Conservation (phyloP, 2,329 filamentous ascomycete species). For the Colletotrichum nymphaeae region DNA sequence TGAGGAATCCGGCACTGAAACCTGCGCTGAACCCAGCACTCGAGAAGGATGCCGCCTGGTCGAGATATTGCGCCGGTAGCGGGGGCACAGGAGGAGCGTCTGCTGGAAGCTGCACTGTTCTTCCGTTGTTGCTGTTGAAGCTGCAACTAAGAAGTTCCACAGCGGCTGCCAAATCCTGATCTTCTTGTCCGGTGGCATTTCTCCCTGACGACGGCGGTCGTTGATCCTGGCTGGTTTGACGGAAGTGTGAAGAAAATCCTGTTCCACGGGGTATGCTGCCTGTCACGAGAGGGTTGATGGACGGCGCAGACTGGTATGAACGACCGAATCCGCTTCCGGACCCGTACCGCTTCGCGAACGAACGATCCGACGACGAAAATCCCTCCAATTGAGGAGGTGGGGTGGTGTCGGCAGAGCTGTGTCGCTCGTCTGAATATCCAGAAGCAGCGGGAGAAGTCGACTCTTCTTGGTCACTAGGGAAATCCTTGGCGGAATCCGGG, state of each 20-base stretch:
- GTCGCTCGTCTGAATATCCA: slow-evolving; percentile 79
- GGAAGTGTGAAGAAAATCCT: slow-evolving; percentile 67
- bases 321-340: slow-evolving; percentile 72
- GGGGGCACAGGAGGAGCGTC: slow-evolving; percentile 91
- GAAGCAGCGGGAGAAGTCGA: slow-evolving; percentile 84
- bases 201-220: slow-evolving; percentile 80
- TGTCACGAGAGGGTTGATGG: slow-evolving; percentile 60
- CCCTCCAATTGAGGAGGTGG: slow-evolving; percentile 84
- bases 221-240: slow-evolving; percentile 80
- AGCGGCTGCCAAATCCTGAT: slow-evolving; percentile 88
- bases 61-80: slow-evolving; percentile 83
- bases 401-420: slow-evolving; percentile 92
- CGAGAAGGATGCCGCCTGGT: slow-evolving; percentile 67
- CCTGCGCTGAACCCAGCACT: slow-evolving; percentile 72
- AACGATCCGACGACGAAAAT: slow-evolving; percentile 63
- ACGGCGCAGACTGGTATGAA: slow-evolving; percentile 82
- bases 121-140: slow-evolving; percentile 80
- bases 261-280: slow-evolving; percentile 63
- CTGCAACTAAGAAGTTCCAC: slow-evolving; percentile 92
- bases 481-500: slow-evolving; percentile 74
- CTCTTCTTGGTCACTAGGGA: slow-evolving; percentile 79
- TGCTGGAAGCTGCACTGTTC: slow-evolving; percentile 69
- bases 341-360: slow-evolving; percentile 68
- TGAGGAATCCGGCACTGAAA: slow-evolving; percentile 69
- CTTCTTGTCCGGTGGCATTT: slow-evolving; percentile 81